Evolutionary conservation across 352 stramenopile species (phyloP).

Genomic region (Globisporangium radiosum): DNA sequence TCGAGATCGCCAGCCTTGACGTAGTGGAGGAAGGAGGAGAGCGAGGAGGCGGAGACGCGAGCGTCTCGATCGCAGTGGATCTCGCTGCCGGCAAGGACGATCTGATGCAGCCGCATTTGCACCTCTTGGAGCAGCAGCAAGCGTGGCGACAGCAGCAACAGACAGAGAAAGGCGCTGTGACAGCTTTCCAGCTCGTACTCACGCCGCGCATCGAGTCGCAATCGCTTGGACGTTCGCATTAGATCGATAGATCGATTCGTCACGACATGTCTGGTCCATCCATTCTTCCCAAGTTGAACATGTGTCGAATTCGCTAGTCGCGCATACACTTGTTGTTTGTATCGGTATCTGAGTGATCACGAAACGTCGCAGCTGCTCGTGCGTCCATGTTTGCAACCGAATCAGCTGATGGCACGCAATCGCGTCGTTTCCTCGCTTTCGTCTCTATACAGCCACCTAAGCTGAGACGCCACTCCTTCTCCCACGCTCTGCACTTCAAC

Average conservation of each 20-base stretch:
- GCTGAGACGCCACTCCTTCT: no score
- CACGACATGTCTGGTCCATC: no score
- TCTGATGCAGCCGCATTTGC: background rate
- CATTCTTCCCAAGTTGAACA: no score
- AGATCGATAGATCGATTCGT: no score
- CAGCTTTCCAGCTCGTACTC: conserved; percentile 3
- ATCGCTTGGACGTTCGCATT: background rate
- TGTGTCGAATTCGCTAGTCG: background rate
- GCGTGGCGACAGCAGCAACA: background rate
- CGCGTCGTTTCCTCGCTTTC: background rate
- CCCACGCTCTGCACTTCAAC: background rate
- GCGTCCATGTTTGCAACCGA: conserved; percentile 2
- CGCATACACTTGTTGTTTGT: background rate
- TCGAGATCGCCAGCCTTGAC: no score
- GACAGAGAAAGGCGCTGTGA: background rate
- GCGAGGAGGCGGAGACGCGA: background rate
- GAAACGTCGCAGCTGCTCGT: background rate
- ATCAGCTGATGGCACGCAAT: conserved; percentile 3
- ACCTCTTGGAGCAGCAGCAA: background rate
- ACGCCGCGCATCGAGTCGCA: conserved; percentile 1
- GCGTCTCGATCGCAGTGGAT: conserved; percentile 7
- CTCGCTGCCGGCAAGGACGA: background rate
- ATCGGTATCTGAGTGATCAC: background rate
- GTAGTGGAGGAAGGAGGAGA: no score
- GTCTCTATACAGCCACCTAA: background rate